Evolutionary conservation across 2,329 filamentous ascomycete genomes (phyloP).

Genomic region (Cercospora brassicicola): DNA sequence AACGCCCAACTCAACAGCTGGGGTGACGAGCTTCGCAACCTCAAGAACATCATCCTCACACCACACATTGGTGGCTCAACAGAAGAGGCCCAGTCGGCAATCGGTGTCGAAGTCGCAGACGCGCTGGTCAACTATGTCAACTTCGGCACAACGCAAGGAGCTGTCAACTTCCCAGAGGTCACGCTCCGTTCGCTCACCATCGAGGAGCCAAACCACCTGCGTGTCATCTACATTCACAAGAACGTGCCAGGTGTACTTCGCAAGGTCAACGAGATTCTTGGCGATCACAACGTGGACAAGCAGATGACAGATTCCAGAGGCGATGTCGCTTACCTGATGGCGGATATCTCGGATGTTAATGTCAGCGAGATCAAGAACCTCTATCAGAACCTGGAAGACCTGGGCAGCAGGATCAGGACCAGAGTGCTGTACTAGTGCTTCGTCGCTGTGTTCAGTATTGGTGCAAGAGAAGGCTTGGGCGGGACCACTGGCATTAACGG

Average conservation of each 20-base stretch:
- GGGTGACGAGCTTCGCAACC: conserved; percentile 77
- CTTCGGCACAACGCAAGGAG: conserved; percentile 84
- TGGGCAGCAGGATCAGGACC: conserved; percentile 54
- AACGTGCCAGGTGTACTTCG: conserved; percentile 94
- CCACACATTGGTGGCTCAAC: conserved; percentile 97
- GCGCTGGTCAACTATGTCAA: conserved; percentile 93
- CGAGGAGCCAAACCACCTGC: conserved; percentile 84
- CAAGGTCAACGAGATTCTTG: conserved; percentile 91
- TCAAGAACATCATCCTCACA: conserved; percentile 92
- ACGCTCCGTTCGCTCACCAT: conserved; percentile 83
- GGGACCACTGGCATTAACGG: background rate
- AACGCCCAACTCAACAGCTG: conserved; percentile 77
- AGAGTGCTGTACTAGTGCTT: conserved; percentile 47
- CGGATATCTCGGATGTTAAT: conserved; percentile 87
- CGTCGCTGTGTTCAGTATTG: background rate
- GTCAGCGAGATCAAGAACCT: conserved; percentile 80
- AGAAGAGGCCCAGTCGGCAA: conserved; percentile 94
- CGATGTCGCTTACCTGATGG: conserved; percentile 95
- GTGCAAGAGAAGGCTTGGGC: background rate
- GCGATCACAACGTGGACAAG: conserved; percentile 97
- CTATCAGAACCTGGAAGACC: conserved; percentile 75
- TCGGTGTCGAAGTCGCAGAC: conserved; percentile 87
- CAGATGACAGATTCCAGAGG: conserved; percentile 95
- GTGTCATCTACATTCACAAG: conserved; percentile 94
- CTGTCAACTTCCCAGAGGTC: conserved; percentile 96